Conservation (phyloP, 225 moss, liverwort and hornwort genomes). For the Pseudisothecium myosuroides region DNA sequence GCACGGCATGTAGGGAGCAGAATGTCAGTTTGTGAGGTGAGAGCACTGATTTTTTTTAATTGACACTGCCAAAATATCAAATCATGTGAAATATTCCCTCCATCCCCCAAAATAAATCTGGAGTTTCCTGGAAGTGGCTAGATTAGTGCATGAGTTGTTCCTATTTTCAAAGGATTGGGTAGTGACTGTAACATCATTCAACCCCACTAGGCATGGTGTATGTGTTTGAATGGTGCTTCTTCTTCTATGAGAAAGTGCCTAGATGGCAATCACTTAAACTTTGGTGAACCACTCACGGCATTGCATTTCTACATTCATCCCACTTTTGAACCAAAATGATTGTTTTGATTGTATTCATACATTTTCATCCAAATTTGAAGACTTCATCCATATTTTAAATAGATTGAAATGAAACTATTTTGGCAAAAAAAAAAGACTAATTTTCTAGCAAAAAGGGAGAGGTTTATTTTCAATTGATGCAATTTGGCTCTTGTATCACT, state of each 20-base stretch:
- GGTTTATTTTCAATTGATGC: background rate
- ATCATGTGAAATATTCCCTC: too few species aligned
- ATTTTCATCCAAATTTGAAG: background rate
- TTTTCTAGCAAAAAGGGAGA: background rate
- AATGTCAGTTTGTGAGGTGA: background rate
- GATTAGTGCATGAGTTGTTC: too few species aligned
- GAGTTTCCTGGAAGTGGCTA: too few species aligned
- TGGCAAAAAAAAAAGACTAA: background rate
- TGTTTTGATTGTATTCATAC: background rate
- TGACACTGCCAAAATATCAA: background rate
- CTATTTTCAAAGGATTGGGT: too few species aligned
- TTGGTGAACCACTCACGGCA: background rate
- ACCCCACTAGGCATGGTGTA: too few species aligned
- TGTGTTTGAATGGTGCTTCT: too few species aligned
- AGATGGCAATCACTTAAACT: too few species aligned
- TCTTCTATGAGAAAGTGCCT: too few species aligned
- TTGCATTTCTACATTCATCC: background rate
- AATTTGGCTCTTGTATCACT: background rate
- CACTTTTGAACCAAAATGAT: background rate
- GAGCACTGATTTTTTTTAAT: background rate
- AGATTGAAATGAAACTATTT: background rate
- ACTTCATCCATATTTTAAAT: background rate
- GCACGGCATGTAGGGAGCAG: too few species aligned
- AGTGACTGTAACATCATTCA: too few species aligned
- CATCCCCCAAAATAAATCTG: too few species aligned